Evolutionary conservation across 345 rosid species (phyloP), one percentile per base, ranked within the genome.

Genomic region (Eucalyptus microcorys): DNA sequence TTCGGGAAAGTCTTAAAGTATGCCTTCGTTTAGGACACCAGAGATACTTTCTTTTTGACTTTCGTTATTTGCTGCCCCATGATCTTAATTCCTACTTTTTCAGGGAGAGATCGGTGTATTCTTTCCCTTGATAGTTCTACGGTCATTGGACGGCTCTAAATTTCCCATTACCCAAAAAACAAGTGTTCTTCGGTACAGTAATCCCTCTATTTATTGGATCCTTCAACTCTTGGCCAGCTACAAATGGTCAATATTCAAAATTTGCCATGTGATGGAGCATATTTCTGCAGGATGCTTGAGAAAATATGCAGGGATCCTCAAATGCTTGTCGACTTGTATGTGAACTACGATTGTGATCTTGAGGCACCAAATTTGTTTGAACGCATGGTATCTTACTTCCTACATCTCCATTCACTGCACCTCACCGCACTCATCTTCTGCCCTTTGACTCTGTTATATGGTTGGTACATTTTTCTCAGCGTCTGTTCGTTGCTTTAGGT

Each of bases 281-380:
- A 87, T 59, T 76, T 90, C 86, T 91, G 88, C 94, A 98, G 99
- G 93, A 96, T 96, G 97, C 97, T 98, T 89, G 99, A 97, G 92
- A 96, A 95, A 93, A 95, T 97, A 80, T 97, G 98, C 91, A 96
- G 93, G 92, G 98, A 98, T 94, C 95, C 99, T 86, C 99, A 98
- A 91, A 95, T 95, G 97, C 99, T 98, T 92, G 97, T 98, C 91
- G 99, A 98, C 92, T 94, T 98, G 86, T 98, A 93, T 94, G 99
- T 97, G 92, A 98, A 97, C 90, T 98, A 98, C 91, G 99, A 98
- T 87, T 97, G 99, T 91, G 99, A 97, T 97, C 97, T 95, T 87
- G 98, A 97, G 94, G 97, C 99, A 86, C 98, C 99, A 4, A 98
- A 97, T 94, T 94, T 98, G 94, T 98, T 98, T 95, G 99, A 98